Evolutionary conservation across 495 filamentous ascomycete genomes (phyloP).

Genomic region (Talaromyces nanjingensis): DNA sequence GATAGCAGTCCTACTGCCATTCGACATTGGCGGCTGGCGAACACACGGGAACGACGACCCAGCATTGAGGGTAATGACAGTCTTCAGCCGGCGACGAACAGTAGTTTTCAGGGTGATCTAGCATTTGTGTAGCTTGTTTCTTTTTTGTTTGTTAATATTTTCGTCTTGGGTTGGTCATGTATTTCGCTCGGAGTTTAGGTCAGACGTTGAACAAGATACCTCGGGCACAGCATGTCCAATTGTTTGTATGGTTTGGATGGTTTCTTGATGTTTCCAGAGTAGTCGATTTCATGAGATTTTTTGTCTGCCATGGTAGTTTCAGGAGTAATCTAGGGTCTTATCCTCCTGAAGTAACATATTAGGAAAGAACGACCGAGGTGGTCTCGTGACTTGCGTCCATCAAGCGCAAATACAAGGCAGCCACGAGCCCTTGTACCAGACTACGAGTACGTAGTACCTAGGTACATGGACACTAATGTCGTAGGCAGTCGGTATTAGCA

Average conservation of each 20-base stretch:
- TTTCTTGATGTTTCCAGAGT: background rate
- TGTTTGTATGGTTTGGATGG: background rate
- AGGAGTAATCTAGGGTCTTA: background rate
- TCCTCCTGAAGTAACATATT: too few species aligned
- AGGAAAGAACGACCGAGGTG: background rate
- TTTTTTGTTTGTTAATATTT: slow-evolving; percentile 2
- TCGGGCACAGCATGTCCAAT: background rate
- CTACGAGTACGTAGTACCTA: background rate
- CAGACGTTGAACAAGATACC: slow-evolving; percentile 3
- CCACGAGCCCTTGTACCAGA: background rate
- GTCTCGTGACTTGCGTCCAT: background rate
- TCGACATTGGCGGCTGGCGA: slow-evolving; percentile 7
- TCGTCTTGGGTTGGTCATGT: background rate
- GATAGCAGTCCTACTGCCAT: slow-evolving; percentile 5
- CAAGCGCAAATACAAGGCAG: background rate
- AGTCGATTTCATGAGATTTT: background rate
- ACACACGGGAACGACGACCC: slow-evolving; percentile 5
- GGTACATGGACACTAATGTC: too few species aligned
- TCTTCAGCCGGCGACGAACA: slow-evolving; percentile 2
- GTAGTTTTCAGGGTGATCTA: slow-evolving; percentile 19
- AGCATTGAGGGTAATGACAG: slow-evolving; percentile 6
- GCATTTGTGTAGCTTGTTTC: slow-evolving; percentile 23
- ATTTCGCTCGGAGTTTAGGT: background rate
- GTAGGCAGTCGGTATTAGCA: background rate
- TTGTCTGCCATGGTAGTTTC: background rate